phyloP scores from a whole-genome alignment of 129 eudicot genomes.

The Helianthus tuberosus region DNA sequence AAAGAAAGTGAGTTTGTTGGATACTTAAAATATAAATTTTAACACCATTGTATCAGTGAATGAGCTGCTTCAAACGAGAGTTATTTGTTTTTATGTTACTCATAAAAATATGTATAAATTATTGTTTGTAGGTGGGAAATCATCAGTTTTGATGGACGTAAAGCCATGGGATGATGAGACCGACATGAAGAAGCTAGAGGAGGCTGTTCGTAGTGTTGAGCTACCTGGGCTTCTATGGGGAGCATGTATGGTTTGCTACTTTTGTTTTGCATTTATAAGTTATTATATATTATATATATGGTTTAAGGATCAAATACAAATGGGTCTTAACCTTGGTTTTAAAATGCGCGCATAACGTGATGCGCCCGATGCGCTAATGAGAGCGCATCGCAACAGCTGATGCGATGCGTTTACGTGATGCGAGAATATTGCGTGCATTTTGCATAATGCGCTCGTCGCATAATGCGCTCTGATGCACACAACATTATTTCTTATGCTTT shows the following conservation, averaged over 20 bases:
- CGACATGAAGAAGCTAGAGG: conserved; percentile 94
- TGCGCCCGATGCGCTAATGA: no score
- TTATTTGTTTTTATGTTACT: background rate
- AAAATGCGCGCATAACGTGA: no score
- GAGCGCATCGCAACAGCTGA: no score
- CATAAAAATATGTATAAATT: conserved; percentile 2
- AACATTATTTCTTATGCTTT: no score
- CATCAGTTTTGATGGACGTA: conserved; percentile 89
- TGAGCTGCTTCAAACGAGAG: background rate
- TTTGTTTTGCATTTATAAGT: background rate
- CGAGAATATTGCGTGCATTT: no score
- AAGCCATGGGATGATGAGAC: conserved; percentile 99
- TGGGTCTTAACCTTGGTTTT: no score
- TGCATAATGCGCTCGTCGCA: no score
- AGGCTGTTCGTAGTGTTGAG: conserved; percentile 84
- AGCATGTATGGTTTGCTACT: conserved; percentile 64
- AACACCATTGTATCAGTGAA: background rate
- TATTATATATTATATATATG: background rate
- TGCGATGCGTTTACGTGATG: no score
- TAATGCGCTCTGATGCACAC: no score
- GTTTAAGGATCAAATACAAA: no score
- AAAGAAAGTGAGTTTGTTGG: conserved; percentile 79
- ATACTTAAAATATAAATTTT: background rate
- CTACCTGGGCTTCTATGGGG: conserved; percentile 89
- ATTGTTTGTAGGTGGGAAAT: conserved; percentile 70